Base-by-base conservation (phyloP, 2,329 filamentous ascomycete genomes). In the Fusarium robinianum region DNA sequence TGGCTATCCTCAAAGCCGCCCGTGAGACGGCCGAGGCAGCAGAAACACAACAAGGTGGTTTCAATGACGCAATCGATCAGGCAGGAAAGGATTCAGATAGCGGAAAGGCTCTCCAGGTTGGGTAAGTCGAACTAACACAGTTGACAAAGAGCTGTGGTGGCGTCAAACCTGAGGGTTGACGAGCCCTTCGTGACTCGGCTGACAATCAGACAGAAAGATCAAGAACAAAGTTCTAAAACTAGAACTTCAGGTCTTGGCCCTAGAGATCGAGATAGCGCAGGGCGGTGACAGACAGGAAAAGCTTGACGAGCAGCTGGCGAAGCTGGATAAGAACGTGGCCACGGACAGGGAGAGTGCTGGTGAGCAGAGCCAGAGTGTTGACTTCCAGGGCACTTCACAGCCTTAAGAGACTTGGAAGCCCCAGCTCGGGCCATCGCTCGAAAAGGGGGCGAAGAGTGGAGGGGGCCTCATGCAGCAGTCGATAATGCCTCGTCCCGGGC, bases 151-250 rank as follows among this genome's bases (percentile, higher is more conserved):
- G n/a, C n/a, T n/a, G n/a, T n/a, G n/a, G n/a, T n/a, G n/a, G n/a
- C n/a, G n/a, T n/a, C n/a, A n/a, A n/a, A n/a, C n/a, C n/a, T n/a
- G n/a, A n/a, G n/a, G n/a, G n/a, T n/a, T n/a, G n/a, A n/a, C n/a
- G n/a, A n/a, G n/a, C n/a, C n/a, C n/a, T n/a, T n/a, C n/a, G n/a
- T n/a, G n/a, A n/a, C n/a, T n/a, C n/a, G 12, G 18, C 41, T 49
- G 15, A 46, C 23, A 19, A 15, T 10, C 12, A 4, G 3, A 29
- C 18, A 52, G 45, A 56, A 81, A 81, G 68, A 81, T 73, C 58
- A 80, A 81, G 72, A 81, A 81, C 69, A 81, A 81, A 69, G 76
- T 82, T 16, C 64, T 81, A 38, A 82, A 81, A 69, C 66, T 81
- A 34, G 70, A 74, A 65, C 72, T 79, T 11, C 72, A 79, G 57